Conservation (phyloP, 306 rosid species). For the Lathyrus aphaca region DNA sequence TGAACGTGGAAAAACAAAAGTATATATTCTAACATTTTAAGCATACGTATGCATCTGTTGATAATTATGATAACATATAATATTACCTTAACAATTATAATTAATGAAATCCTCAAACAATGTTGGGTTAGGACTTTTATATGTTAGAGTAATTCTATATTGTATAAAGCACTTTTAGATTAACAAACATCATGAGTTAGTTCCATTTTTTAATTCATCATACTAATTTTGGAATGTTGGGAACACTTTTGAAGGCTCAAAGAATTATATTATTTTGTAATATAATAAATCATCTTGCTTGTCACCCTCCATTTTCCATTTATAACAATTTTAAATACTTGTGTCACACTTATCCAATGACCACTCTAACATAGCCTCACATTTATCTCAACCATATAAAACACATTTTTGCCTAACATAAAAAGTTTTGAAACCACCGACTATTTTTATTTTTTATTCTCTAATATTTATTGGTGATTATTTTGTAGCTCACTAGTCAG, state of each 20-base stretch:
- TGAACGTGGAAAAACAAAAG: slow-evolving; percentile 42
- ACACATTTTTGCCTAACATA: slow-evolving; percentile 10
- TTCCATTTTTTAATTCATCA: slow-evolving; percentile 20
- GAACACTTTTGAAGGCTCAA: slow-evolving; percentile 28
- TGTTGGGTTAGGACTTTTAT: slow-evolving; percentile 25
- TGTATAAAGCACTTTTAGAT: slow-evolving; percentile 30
- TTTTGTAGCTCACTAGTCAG: too few species aligned
- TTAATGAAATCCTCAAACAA: slow-evolving; percentile 29
- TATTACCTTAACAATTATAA: slow-evolving; percentile 36
- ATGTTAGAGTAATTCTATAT: slow-evolving; percentile 2
- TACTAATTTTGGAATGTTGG: slow-evolving; percentile 45
- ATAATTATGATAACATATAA: slow-evolving; percentile 32
- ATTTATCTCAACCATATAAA: slow-evolving; percentile 30
- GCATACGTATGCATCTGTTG: slow-evolving; percentile 22
- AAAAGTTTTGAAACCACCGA: background rate
- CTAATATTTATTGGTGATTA: background rate
- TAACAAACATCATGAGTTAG: slow-evolving; percentile 17
- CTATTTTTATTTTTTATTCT: background rate
- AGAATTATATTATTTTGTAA: slow-evolving; percentile 33
- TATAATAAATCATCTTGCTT: slow-evolving; percentile 39
- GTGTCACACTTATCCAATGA: slow-evolving; percentile 35
- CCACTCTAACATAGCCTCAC: slow-evolving; percentile 38
- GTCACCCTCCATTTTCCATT: slow-evolving; percentile 48
- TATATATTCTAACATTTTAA: background rate
- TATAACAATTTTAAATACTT: slow-evolving; percentile 26